These are phyloP conservation scores for Russula sp. DNA, from an alignment of 768 basidiomycete species.

Conservation along the genomic window DNA sequence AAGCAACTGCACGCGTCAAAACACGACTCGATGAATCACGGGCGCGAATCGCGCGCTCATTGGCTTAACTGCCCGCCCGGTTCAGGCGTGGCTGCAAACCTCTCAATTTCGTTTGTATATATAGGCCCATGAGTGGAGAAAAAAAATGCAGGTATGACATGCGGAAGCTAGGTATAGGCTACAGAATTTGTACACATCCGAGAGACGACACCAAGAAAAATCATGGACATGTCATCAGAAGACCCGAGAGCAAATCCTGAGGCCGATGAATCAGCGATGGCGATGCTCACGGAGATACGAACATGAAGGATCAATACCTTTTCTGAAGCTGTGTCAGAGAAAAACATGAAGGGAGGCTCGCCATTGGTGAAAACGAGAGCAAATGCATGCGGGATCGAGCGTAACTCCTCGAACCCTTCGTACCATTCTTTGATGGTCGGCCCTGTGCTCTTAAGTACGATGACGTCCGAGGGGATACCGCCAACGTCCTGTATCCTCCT, in stretches of 20 bases:
- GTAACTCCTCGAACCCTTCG: constrained; percentile 20
- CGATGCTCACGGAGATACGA: not conserved
- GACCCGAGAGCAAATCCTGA: constrained; percentile 12
- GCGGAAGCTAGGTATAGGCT: not conserved
- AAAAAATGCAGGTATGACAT: not conserved
- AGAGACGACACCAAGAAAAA: not conserved
- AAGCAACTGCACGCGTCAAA: not conserved
- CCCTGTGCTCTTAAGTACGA: constrained; percentile 1
- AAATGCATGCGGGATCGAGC: constrained; percentile 19
- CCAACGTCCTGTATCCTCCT: constrained; percentile 2
- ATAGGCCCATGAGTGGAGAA: not conserved
- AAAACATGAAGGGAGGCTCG: constrained; percentile 11
- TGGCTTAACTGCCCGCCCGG: too few relatives aligned
- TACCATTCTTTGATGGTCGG: constrained; percentile 15
- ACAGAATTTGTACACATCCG: not conserved
- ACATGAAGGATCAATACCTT: constrained; percentile 4
- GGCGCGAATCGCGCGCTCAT: too few relatives aligned
- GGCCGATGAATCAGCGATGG: not conserved
- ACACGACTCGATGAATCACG: not conserved
- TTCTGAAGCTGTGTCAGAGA: constrained; percentile 14
- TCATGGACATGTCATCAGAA: constrained; percentile 17
- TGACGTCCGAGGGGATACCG: constrained; percentile 5
- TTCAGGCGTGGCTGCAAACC: too few relatives aligned
- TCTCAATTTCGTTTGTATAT: not conserved
- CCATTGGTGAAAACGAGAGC: constrained; percentile 10